These are phyloP conservation scores for Lodderomyces margitis DNA, from an alignment of 1,139 yeast genomes.

Conservation along the genomic window DNA sequence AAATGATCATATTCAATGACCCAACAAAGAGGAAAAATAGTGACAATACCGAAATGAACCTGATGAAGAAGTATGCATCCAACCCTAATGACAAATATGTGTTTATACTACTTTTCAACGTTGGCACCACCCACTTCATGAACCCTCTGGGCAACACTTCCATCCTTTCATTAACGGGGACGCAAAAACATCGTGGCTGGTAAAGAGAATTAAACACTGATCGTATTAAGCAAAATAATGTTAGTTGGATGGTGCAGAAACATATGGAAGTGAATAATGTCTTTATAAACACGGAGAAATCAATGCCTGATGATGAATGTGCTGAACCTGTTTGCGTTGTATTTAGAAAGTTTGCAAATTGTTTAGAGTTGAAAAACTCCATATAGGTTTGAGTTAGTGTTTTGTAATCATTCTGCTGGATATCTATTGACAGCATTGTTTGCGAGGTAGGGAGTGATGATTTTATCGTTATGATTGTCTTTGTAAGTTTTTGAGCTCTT, in stretches of 20 bases:
- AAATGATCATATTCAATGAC: conserved; percentile 47
- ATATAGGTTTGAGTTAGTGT: conserved; percentile 26
- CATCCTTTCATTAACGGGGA: conserved; percentile 37
- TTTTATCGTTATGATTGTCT: conserved; percentile 2
- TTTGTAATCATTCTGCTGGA: conserved; percentile 23
- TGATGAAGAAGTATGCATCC: conserved; percentile 63
- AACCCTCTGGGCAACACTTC: conserved; percentile 39
- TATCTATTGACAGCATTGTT: conserved; percentile 10
- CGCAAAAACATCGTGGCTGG: conserved; percentile 53
- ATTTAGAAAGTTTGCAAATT: conserved; percentile 43
- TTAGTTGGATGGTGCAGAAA: conserved; percentile 51
- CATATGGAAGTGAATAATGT: conserved; percentile 51
- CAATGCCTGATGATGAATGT: conserved; percentile 42
- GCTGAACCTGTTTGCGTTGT: conserved; percentile 60
- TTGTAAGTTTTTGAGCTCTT: too few species aligned
- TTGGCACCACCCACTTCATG: conserved; percentile 49
- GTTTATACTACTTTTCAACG: conserved; percentile 36
- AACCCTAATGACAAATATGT: conserved; percentile 51
- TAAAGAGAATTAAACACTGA: conserved; percentile 48
- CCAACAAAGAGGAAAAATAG: conserved; percentile 52
- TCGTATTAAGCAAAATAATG: conserved; percentile 52
- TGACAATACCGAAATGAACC: conserved; percentile 50
- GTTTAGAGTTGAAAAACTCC: conserved; percentile 26
- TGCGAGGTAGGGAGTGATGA: neutral
- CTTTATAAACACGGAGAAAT: conserved; percentile 39